Evolutionary conservation across 805 yeast species (phyloP), one percentile per base, ranked within the genome.

Genomic region (Metschnikowia noctiluminum): DNA sequence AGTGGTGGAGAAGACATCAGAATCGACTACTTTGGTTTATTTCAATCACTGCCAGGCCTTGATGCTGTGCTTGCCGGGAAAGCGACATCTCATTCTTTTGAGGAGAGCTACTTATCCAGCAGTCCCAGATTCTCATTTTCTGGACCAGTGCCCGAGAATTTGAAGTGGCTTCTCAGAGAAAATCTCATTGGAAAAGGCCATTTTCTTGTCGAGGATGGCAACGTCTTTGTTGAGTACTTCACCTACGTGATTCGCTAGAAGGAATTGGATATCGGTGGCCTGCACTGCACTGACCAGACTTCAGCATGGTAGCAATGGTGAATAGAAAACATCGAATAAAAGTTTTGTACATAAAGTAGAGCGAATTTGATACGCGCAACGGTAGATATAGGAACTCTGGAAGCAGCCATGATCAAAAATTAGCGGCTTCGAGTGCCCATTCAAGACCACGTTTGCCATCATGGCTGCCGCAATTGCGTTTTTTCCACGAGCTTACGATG

Each of bases 101-200:
- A 70, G 15, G 80, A 80, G 34, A 73, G 77, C 8, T 79, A 80
- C 53, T 69, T 80, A 44, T 73, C 80, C 14, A 65, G 67, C 55
- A 76, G 70, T 58, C 84, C 85, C 21, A 61, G 58, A 12, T 66
- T 80, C 53, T 57, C 61, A 40, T 61, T 80, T 15, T 79, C 73
- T 51, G 72, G 67, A 12, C 64, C 60, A 21, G 70, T 72, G 35
- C 73, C 66, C 36, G 74, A 66, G 13, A 78, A 76, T 55, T 66
- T 63, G 58, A 61, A 69, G 53, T 83, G 89, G 89, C 74, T 76
- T 14, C 53, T 66, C 38, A 60, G 65, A 41, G 74, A 76, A 60
- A 77, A 72, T 54, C 68, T 81, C 48, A 42, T 80, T 21, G 88
- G 85, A 16, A 79, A 75, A 60, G 88, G 89, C 32, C 72, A 84